Evolutionary conservation across 345 rosid genomes (phyloP).

Genomic region (Bretschneidera sinensis): DNA sequence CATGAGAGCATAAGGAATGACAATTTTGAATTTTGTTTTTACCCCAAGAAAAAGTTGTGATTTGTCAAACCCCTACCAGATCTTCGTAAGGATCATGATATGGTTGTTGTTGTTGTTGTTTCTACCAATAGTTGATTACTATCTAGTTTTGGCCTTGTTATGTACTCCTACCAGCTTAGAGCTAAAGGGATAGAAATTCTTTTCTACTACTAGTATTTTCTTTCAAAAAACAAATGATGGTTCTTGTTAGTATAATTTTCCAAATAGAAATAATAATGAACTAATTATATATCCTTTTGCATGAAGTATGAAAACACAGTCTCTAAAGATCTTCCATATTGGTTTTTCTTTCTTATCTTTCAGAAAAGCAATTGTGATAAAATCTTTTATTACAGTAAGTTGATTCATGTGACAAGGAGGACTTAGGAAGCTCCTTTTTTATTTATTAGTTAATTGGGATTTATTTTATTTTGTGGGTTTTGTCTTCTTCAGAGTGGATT

Average conservation of each 20-base stretch:
- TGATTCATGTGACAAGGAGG: constrained; percentile 11
- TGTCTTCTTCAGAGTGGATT: too few species aligned
- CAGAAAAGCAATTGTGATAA: constrained; percentile 1
- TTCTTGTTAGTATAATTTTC: neutral
- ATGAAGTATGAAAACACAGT: too few species aligned
- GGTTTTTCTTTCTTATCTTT: too few species aligned
- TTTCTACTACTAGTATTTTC: neutral
- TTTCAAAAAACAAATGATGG: constrained; percentile 1
- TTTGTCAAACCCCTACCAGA: too few species aligned
- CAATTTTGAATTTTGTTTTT: constrained; percentile 1
- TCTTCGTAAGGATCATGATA: too few species aligned
- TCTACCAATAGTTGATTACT: too few species aligned
- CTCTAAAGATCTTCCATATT: too few species aligned
- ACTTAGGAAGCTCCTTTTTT: neutral
- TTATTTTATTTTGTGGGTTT: constrained; percentile 9
- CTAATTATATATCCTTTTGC: neutral
- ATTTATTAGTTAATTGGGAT: neutral
- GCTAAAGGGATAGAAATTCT: too few species aligned
- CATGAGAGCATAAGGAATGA: neutral
- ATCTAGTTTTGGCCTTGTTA: too few species aligned
- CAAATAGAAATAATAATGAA: neutral
- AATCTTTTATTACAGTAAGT: neutral
- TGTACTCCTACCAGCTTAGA: neutral
- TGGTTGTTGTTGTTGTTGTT: too few species aligned
- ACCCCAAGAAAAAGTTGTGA: constrained; percentile 1